phyloP scores from a whole-genome alignment of 2,329 filamentous ascomycete genomes.

The Colletotrichum simmondsii region DNA sequence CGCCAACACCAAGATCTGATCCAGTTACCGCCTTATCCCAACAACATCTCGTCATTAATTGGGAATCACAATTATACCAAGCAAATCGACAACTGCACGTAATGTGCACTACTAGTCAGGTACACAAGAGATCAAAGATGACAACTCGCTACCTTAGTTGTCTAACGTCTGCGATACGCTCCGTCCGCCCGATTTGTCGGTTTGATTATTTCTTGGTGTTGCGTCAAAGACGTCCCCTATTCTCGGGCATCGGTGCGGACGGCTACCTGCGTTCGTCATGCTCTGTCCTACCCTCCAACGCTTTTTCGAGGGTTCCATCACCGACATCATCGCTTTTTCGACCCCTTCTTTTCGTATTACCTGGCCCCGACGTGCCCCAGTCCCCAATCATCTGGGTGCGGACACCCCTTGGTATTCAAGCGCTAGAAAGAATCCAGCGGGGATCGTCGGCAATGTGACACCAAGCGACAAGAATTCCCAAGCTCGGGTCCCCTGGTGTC shows the following conservation, averaged over 20 bases:
- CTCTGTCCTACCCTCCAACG: neutral
- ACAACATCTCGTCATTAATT: slow-evolving; percentile 1
- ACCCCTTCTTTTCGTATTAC: slow-evolving; percentile 34
- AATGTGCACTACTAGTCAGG: neutral
- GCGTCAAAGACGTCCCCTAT: slow-evolving; percentile 13
- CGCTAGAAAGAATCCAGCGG: slow-evolving; percentile 33
- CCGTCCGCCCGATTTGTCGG: neutral
- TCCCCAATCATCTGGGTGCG: slow-evolving; percentile 22
- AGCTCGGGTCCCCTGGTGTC: slow-evolving; percentile 25
- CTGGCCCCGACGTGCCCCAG: slow-evolving; percentile 9
- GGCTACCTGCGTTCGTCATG: slow-evolving; percentile 29
- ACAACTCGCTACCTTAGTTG: neutral
- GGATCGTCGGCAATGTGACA: slow-evolving; percentile 34
- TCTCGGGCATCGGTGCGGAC: slow-evolving; percentile 17
- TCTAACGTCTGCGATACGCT: neutral
- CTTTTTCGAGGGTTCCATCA: slow-evolving; percentile 23
- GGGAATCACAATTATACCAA: neutral
- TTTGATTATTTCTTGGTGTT: slow-evolving; percentile 3
- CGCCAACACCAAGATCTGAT: slow-evolving; percentile 13
- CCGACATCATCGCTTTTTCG: slow-evolving; percentile 32
- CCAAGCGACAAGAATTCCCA: slow-evolving; percentile 28
- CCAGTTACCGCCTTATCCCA: slow-evolving; percentile 25
- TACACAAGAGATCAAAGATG: neutral
- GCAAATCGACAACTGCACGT: neutral
- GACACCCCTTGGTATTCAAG: slow-evolving; percentile 31